Evolutionary conservation across 257 asterid species (phyloP).

Genomic region (Scutellaria galericulata): DNA sequence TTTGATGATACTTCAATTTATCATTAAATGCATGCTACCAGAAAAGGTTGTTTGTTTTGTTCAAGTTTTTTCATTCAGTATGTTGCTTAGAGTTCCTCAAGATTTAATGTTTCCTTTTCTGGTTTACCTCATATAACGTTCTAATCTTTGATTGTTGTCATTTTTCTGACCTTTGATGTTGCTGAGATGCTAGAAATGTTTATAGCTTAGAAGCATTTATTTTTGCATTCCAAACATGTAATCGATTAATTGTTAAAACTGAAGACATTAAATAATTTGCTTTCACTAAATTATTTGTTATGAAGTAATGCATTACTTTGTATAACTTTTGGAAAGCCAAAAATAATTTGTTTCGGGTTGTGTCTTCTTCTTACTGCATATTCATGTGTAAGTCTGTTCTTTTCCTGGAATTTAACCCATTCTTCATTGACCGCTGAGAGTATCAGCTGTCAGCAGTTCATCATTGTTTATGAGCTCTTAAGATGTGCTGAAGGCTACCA

Average conservation of each 20-base stretch:
- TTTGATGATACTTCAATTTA: constrained; percentile 28
- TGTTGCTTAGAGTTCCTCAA: neutral
- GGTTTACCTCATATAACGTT: neutral
- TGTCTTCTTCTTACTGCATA: neutral
- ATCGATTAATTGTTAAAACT: neutral
- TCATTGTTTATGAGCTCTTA: neutral
- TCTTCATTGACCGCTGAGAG: neutral
- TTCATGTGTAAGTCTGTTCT: neutral
- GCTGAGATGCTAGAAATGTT: neutral
- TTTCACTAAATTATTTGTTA: neutral
- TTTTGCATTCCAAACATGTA: too few relatives aligned
- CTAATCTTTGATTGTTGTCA: neutral
- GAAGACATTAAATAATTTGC: neutral
- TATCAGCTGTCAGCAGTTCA: neutral
- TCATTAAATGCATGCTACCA: constrained; percentile 2
- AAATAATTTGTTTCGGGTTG: neutral
- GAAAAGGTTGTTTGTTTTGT: neutral
- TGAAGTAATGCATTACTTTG: neutral
- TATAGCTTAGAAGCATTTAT: neutral
- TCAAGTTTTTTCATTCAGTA: constrained; percentile 7
- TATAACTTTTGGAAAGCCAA: too few relatives aligned
- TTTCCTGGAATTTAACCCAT: neutral
- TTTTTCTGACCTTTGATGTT: neutral
- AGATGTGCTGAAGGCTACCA: neutral
- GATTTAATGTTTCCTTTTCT: neutral